Evolutionary conservation across 768 basidiomycete genomes (phyloP), one percentile per base, ranked within the genome.

Genomic region (Chalciporus pseudorubinellus): DNA sequence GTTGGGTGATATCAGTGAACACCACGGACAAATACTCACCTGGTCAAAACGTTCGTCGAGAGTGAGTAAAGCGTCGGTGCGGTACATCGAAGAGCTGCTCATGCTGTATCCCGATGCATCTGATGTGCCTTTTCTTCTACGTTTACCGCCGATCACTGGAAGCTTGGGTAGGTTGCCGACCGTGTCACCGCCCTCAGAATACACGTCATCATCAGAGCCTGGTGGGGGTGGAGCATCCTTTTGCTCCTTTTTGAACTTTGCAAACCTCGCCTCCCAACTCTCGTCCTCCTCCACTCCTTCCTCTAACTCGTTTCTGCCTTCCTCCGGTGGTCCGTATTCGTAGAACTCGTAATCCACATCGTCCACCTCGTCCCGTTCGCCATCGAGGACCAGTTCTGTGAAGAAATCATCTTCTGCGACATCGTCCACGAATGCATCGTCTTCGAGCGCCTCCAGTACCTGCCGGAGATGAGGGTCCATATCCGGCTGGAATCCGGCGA

Each of bases 401-500:
- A 93, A 93, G 67, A 92, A 92, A 64, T 85, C 79, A 46, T 92
- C 91, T 29, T 80, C 83, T 4, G 86, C 66, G 10, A 71, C 78
- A 51, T 85, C 87, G 38, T 92, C 87, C 14, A 97, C 87, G 62
- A 95, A 99, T 3, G 88, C 94, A 53, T 95, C 93, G 60, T 99
- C 95, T 53, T 98, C 97, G 20, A 99, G 74, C 2, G 97, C 97
- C 64, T 97, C 94, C 14, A 99, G 73, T 0, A 84, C 83, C 69
- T 99, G 97, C 21, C 97, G 79, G 22, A 98, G 77, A 71, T 94
- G 92, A 6, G 93, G 92, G 66, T 99, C 91, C 90, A 99, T 91
- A 63, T 95, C 92, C 1, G 94, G 97, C 63, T 90, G 89, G 53
- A 99, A 85, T 3, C 97, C 95, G 21, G 86, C 74, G 44, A 95